Conservation (phyloP, 2,329 filamentous ascomycete species). For the Ophiostoma triangulosporum region DNA sequence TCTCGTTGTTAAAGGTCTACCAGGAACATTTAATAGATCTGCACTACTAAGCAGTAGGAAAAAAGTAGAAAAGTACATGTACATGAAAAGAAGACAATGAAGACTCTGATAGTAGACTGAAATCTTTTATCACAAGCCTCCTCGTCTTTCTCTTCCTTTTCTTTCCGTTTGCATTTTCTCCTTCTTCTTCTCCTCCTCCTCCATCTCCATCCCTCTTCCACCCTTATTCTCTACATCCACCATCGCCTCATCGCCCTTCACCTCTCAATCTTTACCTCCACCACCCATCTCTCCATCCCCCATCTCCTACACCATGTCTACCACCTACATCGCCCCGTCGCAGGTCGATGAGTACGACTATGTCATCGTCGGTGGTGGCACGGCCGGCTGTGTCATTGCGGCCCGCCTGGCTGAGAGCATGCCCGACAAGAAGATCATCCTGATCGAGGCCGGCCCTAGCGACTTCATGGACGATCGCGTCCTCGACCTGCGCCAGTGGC, state of each 20-base stretch:
- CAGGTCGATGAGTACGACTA: constrained; percentile 65
- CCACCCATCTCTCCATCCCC: neutral
- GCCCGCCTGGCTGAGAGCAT: constrained; percentile 63
- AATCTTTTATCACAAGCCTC: neutral
- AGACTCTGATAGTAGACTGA: neutral
- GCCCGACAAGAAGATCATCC: constrained; percentile 64
- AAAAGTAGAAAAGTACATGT: neutral
- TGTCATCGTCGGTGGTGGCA: constrained; percentile 73
- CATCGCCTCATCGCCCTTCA: neutral
- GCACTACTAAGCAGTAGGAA: neutral
- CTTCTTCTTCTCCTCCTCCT: neutral
- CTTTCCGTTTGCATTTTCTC: neutral
- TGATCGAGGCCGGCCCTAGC: constrained; percentile 81
- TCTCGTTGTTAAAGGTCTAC: neutral
- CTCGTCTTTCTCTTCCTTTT: neutral
- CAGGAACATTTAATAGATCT: neutral
- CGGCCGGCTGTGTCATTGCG: constrained; percentile 74
- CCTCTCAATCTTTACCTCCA: neutral
- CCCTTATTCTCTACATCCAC: neutral
- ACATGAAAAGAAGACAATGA: neutral
- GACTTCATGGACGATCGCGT: constrained; percentile 83
- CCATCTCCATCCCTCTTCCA: neutral
- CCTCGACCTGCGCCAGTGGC: constrained; percentile 75
- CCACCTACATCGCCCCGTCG: constrained; percentile 48
- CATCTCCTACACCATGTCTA: constrained; percentile 42